A percentile compares a stretch with the other conserved stretches of the same genome.
These are phyloP conservation scores for Lenzites betulinus DNA, from an alignment of 768 basidiomycete species.

Conservation along the genomic window DNA sequence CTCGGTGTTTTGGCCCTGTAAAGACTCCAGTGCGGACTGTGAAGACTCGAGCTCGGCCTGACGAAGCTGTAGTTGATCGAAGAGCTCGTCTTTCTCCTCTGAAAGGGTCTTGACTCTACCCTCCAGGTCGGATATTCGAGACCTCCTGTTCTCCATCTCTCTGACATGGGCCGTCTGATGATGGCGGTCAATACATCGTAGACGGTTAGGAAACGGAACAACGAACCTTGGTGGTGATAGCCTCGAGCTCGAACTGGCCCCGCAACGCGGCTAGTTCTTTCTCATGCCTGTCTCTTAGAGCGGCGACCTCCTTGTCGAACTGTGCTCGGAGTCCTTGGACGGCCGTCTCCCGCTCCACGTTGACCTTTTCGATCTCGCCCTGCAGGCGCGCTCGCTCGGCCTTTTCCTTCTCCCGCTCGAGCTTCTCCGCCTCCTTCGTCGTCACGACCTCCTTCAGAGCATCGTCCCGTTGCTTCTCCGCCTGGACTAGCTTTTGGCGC, in stretches of 20 bases:
- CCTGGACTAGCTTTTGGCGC: conserved; percentile 94
- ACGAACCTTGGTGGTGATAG: conserved; percentile 70
- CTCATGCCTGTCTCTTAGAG: conserved; percentile 67
- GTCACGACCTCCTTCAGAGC: conserved; percentile 55
- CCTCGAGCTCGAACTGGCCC: conserved; percentile 78
- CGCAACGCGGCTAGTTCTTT: conserved; percentile 66
- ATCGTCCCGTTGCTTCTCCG: conserved; percentile 93
- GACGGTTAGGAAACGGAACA: not conserved
- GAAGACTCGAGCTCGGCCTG: conserved; percentile 91
- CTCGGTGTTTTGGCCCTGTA: conserved; percentile 81
- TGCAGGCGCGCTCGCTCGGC: conserved; percentile 51
- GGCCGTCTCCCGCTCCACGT: conserved; percentile 64
- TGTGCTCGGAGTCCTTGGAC: conserved; percentile 60
- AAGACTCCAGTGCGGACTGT: conserved; percentile 69
- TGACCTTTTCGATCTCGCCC: conserved; percentile 62
- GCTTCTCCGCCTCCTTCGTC: conserved; percentile 54
- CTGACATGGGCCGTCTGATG: conserved; percentile 65
- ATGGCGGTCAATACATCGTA: conserved; percentile 6
- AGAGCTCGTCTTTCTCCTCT: conserved; percentile 75
- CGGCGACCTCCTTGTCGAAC: conserved; percentile 70
- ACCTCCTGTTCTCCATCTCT: conserved; percentile 60
- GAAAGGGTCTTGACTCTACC: conserved; percentile 66
- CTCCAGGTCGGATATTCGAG: conserved; percentile 72
- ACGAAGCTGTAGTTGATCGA: conserved; percentile 83
- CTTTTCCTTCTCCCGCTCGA: conserved; percentile 55